phyloP scores from a whole-genome alignment of 108 stramenopile species.

The Cyclotella kingstonii region DNA sequence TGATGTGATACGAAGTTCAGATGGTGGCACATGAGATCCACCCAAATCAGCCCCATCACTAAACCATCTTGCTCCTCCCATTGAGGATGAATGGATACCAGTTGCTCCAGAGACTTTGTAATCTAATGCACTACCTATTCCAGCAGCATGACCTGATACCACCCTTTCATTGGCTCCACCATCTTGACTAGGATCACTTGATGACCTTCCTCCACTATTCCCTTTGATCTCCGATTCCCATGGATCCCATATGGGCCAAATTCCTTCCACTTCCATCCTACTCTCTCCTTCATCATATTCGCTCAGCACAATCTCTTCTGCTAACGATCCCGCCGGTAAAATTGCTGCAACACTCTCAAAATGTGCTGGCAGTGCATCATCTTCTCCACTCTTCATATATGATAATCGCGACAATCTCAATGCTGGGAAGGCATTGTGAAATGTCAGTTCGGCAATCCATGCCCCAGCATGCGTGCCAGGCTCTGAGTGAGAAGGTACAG shows the following conservation, averaged over 20 bases:
- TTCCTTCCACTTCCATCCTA: conserved; percentile 54
- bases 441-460: conserved; percentile 85
- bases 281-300: conserved; percentile 11
- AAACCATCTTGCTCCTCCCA: conserved; percentile 23
- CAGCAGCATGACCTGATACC: neutral
- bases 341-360: conserved; percentile 86
- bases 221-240: conserved; percentile 47
- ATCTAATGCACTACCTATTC: too few relatives aligned
- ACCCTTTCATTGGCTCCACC: neutral
- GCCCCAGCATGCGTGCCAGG: conserved; percentile 70
- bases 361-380: conserved; percentile 73
- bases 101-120: too few relatives aligned
- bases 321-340: conserved; percentile 65
- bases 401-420: conserved; percentile 71
- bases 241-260: conserved; percentile 86
- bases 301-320: conserved; percentile 27
- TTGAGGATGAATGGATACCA: conserved; percentile 38
- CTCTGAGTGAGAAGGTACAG: conserved; percentile 53
- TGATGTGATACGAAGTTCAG: conserved; percentile 65
- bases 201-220: conserved; percentile 13
- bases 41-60: conserved; percentile 47
- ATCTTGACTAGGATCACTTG: too few relatives aligned
- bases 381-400: conserved; percentile 74
- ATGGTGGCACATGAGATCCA: conserved; percentile 76
- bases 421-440: conserved; percentile 77